These are phyloP conservation scores for Acanthamoeba triangularis DNA, from an alignment of 208 protist species.

Conservation along the genomic window DNA sequence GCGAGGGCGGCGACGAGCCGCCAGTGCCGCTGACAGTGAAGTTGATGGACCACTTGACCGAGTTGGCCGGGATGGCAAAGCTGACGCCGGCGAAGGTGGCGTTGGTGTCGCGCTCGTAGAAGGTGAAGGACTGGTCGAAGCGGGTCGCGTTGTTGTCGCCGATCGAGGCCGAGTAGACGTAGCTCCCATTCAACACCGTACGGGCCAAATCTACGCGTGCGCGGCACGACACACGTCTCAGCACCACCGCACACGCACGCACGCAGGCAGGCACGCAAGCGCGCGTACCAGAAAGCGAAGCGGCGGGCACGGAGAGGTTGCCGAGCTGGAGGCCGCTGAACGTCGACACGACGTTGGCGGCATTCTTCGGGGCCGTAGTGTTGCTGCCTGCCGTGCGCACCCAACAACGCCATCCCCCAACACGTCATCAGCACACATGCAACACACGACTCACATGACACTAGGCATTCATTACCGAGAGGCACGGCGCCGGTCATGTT, in stretches of 20 bases:
- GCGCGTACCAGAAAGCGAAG: neutral
- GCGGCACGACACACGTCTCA: too few species aligned
- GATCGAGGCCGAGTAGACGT: neutral
- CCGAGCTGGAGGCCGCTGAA: neutral
- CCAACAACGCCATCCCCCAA: too few species aligned
- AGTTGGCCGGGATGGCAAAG: neutral
- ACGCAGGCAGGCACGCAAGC: too few species aligned
- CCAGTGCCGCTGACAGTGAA: neutral
- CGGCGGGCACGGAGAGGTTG: neutral
- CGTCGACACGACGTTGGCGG: neutral
- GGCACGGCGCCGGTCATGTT: neutral
- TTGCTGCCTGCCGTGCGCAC: neutral
- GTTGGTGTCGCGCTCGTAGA: neutral
- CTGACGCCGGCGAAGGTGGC: neutral
- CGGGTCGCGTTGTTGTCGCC: neutral
- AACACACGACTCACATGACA: neutral
- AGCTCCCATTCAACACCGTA: neutral
- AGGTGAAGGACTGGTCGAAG: neutral
- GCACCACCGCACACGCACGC: too few species aligned
- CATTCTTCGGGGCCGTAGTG: neutral
- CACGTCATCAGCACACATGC: neutral
- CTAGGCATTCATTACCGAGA: neutral
- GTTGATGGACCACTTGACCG: slow-evolving; percentile 16
- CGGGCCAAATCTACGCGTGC: too few species aligned
- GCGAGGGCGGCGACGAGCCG: neutral